A percentile compares a stretch with the other conserved stretches of the same genome.
These are phyloP conservation scores for Cucurbita ficifolia DNA, from an alignment of 306 rosid species.

Conservation along the genomic window DNA sequence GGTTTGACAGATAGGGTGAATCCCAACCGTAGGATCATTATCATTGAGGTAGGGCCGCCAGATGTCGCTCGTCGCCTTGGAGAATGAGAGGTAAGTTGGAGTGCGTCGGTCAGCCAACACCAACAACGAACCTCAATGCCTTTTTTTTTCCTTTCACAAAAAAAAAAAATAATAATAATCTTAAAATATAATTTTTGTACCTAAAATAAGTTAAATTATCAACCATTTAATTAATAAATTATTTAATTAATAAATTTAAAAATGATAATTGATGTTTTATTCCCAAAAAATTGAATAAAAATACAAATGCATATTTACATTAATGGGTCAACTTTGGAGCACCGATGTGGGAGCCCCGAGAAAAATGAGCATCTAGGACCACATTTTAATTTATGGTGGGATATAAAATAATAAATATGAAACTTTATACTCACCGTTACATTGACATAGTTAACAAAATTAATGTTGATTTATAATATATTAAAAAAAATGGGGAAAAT, in stretches of 20 bases:
- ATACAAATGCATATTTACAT: too few relatives aligned
- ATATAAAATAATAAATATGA: neutral
- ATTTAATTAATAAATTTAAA: too few relatives aligned
- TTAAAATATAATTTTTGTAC: too few relatives aligned
- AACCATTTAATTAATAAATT: too few relatives aligned
- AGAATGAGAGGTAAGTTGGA: neutral
- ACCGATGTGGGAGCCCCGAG: neutral
- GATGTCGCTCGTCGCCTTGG: neutral
- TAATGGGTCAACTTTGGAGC: neutral
- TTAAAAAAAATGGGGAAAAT: neutral
- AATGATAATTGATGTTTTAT: too few relatives aligned
- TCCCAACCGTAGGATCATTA: neutral
- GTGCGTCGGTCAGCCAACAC: neutral
- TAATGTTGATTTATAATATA: too few relatives aligned
- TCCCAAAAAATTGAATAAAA: too few relatives aligned
- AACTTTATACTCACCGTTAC: slow-evolving; percentile 2
- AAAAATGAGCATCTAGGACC: neutral
- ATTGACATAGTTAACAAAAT: neutral
- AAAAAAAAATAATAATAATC: too few relatives aligned
- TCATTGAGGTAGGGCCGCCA: neutral
- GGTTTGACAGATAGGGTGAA: too few relatives aligned
- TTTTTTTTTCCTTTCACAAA: neutral
- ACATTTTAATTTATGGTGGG: neutral
- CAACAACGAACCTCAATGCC: neutral
- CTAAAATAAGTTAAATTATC: too few relatives aligned